Evolutionary conservation across 306 rosid genomes (phyloP).

Genomic region (Trifolium repens): DNA sequence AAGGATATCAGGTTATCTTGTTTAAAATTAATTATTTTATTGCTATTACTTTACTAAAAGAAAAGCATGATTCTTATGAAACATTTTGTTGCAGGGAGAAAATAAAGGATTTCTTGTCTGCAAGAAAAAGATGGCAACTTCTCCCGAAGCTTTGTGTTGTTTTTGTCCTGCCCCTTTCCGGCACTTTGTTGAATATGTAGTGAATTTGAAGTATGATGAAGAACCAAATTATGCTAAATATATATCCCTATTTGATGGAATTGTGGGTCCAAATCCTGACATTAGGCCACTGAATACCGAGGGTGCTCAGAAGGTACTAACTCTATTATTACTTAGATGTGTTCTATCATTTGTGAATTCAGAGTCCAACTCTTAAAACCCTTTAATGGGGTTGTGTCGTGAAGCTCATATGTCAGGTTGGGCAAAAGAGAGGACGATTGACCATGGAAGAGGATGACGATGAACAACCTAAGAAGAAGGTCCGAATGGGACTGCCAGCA

Average conservation of each 20-base stretch:
- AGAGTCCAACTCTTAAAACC: slow-evolving; percentile 25
- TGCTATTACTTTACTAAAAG: neutral
- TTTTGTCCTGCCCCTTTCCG: slow-evolving; percentile 82
- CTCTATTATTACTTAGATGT: neutral
- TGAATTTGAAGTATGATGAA: slow-evolving; percentile 91
- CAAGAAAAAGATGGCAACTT: slow-evolving; percentile 94
- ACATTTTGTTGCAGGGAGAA: slow-evolving; percentile 69
- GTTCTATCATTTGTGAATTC: slow-evolving; percentile 20
- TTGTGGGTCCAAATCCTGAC: slow-evolving; percentile 82
- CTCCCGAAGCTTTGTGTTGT: slow-evolving; percentile 80
- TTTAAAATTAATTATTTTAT: slow-evolving; percentile 25
- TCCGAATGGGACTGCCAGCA: slow-evolving; percentile 87
- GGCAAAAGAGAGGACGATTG: slow-evolving; percentile 86
- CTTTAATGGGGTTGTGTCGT: slow-evolving; percentile 40
- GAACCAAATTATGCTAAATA: slow-evolving; percentile 90
- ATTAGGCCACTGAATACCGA: slow-evolving; percentile 92
- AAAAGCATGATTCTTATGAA: slow-evolving; percentile 17
- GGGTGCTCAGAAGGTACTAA: slow-evolving; percentile 88
- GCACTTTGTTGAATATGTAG: slow-evolving; percentile 84
- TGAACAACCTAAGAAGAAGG: slow-evolving; percentile 89
- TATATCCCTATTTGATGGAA: slow-evolving; percentile 85
- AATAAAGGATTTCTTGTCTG: slow-evolving; percentile 94
- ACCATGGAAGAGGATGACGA: slow-evolving; percentile 80
- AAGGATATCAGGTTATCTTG: slow-evolving; percentile 82
- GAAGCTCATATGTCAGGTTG: slow-evolving; percentile 81